A percentile compares a stretch with the other conserved stretches of the same genome.
Evolutionary conservation across 805 yeast genomes (phyloP).

Genomic region (Schwanniomyces yamadae): DNA sequence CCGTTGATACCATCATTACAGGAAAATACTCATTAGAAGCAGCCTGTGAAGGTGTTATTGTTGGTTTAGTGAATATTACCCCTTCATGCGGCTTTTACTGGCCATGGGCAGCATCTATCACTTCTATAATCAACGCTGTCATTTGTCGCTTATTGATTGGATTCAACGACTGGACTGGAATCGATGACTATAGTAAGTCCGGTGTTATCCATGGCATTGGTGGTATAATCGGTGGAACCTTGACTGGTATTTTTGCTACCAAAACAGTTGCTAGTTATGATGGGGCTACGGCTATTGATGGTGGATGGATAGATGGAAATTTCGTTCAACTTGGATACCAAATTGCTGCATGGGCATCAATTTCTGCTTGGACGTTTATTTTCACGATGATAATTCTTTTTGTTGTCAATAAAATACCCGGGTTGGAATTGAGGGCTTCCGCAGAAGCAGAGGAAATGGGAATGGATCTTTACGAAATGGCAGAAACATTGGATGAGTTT

Average conservation of each 20-base stretch:
- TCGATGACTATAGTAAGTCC: slow-evolving; percentile 47
- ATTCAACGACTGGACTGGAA: slow-evolving; percentile 39
- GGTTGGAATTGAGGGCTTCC: slow-evolving; percentile 43
- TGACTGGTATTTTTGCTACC: slow-evolving; percentile 46
- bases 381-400: slow-evolving; percentile 45
- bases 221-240: slow-evolving; percentile 44
- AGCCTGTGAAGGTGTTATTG: slow-evolving; percentile 47
- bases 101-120: slow-evolving; percentile 47
- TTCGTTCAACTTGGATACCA: slow-evolving; percentile 47
- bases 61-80: slow-evolving; percentile 47
- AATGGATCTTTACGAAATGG: slow-evolving; percentile 50
- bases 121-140: slow-evolving; percentile 38
- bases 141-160: slow-evolving; percentile 34
- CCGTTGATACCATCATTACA: slow-evolving; percentile 39
- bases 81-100: slow-evolving; percentile 47
- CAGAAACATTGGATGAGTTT: slow-evolving; percentile 44
- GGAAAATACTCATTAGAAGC: slow-evolving; percentile 42
- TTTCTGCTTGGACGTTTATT: slow-evolving; percentile 44
- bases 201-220: slow-evolving; percentile 49
- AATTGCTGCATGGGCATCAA: slow-evolving; percentile 43
- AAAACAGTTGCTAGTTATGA: slow-evolving; percentile 44
- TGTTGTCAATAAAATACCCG: slow-evolving; percentile 51
- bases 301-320: slow-evolving; percentile 49
- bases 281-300: slow-evolving; percentile 41
- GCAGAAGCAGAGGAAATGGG: slow-evolving; percentile 52